Evolutionary conservation across 2,329 filamentous ascomycete species (phyloP).

Genomic region (Chaetomiaceae sp.): DNA sequence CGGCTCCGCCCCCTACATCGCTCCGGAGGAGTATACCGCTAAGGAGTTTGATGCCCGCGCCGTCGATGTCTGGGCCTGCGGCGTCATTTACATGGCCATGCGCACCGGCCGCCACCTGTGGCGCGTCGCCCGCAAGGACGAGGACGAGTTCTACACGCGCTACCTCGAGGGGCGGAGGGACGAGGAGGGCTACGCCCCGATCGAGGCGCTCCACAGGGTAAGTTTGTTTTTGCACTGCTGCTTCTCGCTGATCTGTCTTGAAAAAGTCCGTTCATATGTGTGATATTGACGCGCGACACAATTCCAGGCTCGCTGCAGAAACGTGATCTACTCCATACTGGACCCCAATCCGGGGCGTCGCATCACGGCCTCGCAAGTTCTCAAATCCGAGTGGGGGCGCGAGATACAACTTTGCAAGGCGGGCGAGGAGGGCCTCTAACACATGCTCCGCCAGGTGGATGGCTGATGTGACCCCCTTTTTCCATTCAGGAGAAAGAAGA

Average conservation of each 20-base stretch:
- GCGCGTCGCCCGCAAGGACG: conserved; percentile 93
- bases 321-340: conserved; percentile 97
- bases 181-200: conserved; percentile 92
- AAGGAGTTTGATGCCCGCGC: conserved; percentile 94
- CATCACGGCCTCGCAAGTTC: conserved; percentile 90
- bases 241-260: too few relatives aligned
- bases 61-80: conserved; percentile 97
- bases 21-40: conserved; percentile 91
- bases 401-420: conserved; percentile 97
- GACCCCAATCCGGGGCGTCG: conserved; percentile 89
- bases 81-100: conserved; percentile 99
- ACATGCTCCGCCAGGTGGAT: conserved; percentile 25
- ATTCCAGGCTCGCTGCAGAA: conserved; percentile 87
- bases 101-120: conserved; percentile 90
- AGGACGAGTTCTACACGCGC: conserved; percentile 93
- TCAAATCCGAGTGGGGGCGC: conserved; percentile 97
- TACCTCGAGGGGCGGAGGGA: conserved; percentile 90
- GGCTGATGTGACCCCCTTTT: conserved; percentile 8
- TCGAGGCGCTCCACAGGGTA: conserved; percentile 91
- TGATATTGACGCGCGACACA: conserved; percentile 1
- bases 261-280: not conserved
- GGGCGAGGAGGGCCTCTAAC: conserved; percentile 85
- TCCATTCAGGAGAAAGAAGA: not conserved
- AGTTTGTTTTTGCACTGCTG: too few relatives aligned
- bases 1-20: conserved; percentile 94